Percentiles rank a stretch among this genome's conserved stretches.
Conservation (phyloP, 768 basidiomycete species). For the Lactarius vividus region DNA sequence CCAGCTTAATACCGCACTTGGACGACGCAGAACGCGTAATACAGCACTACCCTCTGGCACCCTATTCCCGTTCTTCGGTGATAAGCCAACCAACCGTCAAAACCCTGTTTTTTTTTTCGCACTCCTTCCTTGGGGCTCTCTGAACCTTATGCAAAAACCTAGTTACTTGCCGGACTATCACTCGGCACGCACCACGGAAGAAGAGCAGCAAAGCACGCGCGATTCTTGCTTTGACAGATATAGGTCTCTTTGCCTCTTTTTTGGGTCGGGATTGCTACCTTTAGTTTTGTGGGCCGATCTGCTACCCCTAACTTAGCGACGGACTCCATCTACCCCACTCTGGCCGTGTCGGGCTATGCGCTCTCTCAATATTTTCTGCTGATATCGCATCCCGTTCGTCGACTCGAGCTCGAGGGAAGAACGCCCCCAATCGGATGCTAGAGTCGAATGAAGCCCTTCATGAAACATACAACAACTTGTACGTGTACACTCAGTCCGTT, state of each 20-base stretch:
- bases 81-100: constrained; percentile 5
- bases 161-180: not conserved
- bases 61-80: constrained; percentile 24
- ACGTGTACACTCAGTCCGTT: not conserved
- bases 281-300: constrained; percentile 20
- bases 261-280: constrained; percentile 13
- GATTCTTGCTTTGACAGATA: not conserved
- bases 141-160: constrained; percentile 16
- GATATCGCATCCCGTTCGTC: not conserved
- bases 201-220: not conserved
- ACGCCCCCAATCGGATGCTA: not conserved
- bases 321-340: not conserved
- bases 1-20: constrained; percentile 5
- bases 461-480: not conserved
- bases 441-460: not conserved
- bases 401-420: not conserved
- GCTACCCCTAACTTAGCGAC: constrained; percentile 13
- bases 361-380: not conserved
- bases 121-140: constrained; percentile 6
- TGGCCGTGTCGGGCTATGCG: not conserved
- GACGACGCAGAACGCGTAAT: constrained; percentile 5
- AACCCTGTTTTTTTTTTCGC: constrained; percentile 19
- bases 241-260: not conserved
- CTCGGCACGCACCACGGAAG: not conserved
- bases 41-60: not conserved